A percentile compares a stretch with the other conserved stretches of the same genome.
phyloP scores from a whole-genome alignment of 1,284 basidiomycete species.

The Trametes pubescens region DNA sequence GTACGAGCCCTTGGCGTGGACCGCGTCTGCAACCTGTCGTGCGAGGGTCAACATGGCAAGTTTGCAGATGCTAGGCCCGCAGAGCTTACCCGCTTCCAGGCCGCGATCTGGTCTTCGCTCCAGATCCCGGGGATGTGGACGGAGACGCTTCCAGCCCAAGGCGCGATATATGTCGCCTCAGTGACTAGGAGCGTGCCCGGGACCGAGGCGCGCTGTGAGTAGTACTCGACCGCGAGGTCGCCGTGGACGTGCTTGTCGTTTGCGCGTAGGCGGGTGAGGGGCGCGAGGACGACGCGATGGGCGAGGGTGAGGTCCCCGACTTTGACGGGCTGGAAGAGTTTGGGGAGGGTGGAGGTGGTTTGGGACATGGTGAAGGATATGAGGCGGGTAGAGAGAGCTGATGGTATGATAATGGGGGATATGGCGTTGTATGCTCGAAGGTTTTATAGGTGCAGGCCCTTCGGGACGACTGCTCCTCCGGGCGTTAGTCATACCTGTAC shows the following conservation, averaged over 20 bases:
- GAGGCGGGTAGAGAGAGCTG: not conserved
- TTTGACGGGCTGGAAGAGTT: not conserved
- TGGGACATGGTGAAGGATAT: not conserved
- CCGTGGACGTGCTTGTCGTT: conserved; percentile 2
- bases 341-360: not conserved
- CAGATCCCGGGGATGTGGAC: conserved; percentile 53
- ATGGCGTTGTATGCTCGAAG: not conserved
- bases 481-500: not conserved
- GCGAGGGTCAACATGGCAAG: conserved; percentile 65
- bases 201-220: not conserved
- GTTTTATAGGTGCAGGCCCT: not conserved
- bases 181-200: not conserved
- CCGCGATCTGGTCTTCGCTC: conserved; percentile 72
- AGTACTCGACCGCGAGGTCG: not conserved
- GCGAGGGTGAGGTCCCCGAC: not conserved
- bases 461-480: not conserved
- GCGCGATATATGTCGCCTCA: not conserved
- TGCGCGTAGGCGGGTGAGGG: conserved; percentile 1
- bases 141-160: not conserved
- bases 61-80: conserved; percentile 71
- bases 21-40: conserved; percentile 82
- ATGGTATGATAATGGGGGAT: not conserved
- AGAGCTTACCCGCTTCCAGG: conserved; percentile 61
- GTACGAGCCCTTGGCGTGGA: conserved; percentile 1
- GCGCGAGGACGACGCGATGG: not conserved